Percentiles rank a stretch among this genome's conserved stretches.
Conservation (phyloP, 805 yeast species). For the Scheffersomyces lignosus region DNA sequence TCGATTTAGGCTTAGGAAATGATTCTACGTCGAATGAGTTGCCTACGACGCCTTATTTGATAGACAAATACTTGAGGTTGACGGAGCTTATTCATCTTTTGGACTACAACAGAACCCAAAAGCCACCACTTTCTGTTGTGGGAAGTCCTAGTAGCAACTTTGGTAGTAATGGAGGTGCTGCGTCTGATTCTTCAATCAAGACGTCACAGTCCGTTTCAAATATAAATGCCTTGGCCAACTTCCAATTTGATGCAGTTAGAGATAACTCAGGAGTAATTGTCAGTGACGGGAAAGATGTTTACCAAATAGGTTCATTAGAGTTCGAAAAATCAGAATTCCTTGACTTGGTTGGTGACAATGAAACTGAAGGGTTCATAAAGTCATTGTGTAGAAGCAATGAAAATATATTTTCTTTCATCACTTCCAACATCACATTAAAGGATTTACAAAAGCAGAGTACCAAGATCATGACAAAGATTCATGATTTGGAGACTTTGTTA, state of each 20-base stretch:
- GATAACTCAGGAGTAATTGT: conserved; percentile 20
- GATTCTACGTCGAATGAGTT: conserved; percentile 53
- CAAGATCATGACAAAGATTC: conserved; percentile 30
- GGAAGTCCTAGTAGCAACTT: background rate
- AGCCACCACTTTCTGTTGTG: background rate
- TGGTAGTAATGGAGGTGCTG: conserved; percentile 2
- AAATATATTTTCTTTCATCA: conserved; percentile 38
- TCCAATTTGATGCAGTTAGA: conserved; percentile 2
- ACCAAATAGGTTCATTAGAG: conserved; percentile 48
- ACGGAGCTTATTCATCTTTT: conserved; percentile 57
- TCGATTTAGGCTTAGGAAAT: conserved; percentile 55
- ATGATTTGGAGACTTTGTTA: conserved; percentile 27
- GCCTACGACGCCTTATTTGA: conserved; percentile 67
- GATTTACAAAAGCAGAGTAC: conserved; percentile 44
- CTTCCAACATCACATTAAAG: conserved; percentile 40
- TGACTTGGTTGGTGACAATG: conserved; percentile 32
- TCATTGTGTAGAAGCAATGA: conserved; percentile 32
- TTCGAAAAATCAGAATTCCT: conserved; percentile 53
- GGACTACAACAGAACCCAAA: conserved; percentile 15
- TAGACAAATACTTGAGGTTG: conserved; percentile 63
- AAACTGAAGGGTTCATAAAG: conserved; percentile 59
- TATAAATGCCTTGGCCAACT: conserved; percentile 1
- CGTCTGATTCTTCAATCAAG: background rate
- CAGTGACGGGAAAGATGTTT: conserved; percentile 30
- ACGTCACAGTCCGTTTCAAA: background rate